Conservation (phyloP, 495 filamentous ascomycete species). For the Cenococcum geophilum region DNA sequence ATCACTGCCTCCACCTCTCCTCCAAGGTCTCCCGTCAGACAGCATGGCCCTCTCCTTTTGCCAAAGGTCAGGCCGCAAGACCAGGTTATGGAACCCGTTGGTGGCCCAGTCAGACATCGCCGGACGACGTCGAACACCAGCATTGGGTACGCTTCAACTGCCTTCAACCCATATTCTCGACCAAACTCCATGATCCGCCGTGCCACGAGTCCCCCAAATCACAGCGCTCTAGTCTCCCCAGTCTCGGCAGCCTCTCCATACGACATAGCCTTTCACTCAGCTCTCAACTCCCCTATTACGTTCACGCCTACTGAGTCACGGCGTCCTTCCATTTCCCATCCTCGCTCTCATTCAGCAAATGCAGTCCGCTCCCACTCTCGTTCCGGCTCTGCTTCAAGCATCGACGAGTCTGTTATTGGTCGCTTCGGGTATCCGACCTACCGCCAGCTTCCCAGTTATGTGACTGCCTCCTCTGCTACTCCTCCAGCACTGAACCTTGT, state of each 20-base stretch:
- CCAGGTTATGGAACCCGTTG: conserved; percentile 58
- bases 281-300: conserved; percentile 61
- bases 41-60: conserved; percentile 74
- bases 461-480: conserved; percentile 36
- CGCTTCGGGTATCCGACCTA: conserved; percentile 77
- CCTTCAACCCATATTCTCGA: conserved; percentile 43
- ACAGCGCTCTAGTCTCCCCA: conserved; percentile 50
- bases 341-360: conserved; percentile 58
- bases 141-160: conserved; percentile 41
- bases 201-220: conserved; percentile 57
- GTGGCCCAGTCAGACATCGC: conserved; percentile 45
- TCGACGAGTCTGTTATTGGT: conserved; percentile 60
- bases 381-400: conserved; percentile 53
- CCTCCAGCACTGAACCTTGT: conserved; percentile 23
- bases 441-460: conserved; percentile 66
- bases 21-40: conserved; percentile 60
- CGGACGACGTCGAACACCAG: conserved; percentile 53
- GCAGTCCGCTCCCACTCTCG: conserved; percentile 39
- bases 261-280: conserved; percentile 40
- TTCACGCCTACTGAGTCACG: conserved; percentile 50
- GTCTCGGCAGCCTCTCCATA: conserved; percentile 43
- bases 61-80: conserved; percentile 86
- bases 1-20: conserved; percentile 70
- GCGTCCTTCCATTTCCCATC: conserved; percentile 38
- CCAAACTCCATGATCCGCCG: conserved; percentile 47